Conservation (phyloP, 805 yeast species). For the Osmozyma mogii region DNA sequence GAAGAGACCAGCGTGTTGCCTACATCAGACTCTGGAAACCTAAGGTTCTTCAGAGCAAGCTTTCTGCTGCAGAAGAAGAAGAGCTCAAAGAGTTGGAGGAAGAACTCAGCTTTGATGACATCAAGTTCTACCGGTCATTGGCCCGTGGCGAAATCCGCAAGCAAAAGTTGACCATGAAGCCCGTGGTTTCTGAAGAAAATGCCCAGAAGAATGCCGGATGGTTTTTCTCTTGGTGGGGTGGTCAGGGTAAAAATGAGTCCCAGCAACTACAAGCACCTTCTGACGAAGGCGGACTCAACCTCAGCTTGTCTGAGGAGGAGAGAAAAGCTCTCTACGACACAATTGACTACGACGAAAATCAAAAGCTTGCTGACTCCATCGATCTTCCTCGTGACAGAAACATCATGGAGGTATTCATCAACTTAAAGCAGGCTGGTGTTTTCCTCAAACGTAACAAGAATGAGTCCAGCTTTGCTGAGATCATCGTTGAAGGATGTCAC, state of each 20-base stretch:
- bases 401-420: constrained; percentile 57
- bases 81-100: constrained; percentile 49
- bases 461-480: constrained; percentile 54
- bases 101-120: constrained; percentile 63
- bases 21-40: constrained; percentile 65
- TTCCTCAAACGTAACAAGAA: constrained; percentile 40
- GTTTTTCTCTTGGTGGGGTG: constrained; percentile 67
- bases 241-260: constrained; percentile 20
- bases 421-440: constrained; percentile 71
- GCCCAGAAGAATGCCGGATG: constrained; percentile 40
- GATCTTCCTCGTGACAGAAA: constrained; percentile 70
- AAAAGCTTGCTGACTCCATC: constrained; percentile 40
- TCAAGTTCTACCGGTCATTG: constrained; percentile 75
- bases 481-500: constrained; percentile 75
- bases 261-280: constrained; percentile 25
- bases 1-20: constrained; percentile 63
- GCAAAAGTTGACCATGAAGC: constrained; percentile 27
- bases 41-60: constrained; percentile 34
- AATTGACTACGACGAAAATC: constrained; percentile 77
- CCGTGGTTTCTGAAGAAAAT: constrained; percentile 12
- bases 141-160: constrained; percentile 62
- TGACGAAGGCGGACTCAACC: constrained; percentile 19
- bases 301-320: constrained; percentile 70
- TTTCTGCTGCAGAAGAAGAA: constrained; percentile 13
- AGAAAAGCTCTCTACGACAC: constrained; percentile 86